phyloP scores from a whole-genome alignment of 257 asterid species.

The Gentiana straminea region DNA sequence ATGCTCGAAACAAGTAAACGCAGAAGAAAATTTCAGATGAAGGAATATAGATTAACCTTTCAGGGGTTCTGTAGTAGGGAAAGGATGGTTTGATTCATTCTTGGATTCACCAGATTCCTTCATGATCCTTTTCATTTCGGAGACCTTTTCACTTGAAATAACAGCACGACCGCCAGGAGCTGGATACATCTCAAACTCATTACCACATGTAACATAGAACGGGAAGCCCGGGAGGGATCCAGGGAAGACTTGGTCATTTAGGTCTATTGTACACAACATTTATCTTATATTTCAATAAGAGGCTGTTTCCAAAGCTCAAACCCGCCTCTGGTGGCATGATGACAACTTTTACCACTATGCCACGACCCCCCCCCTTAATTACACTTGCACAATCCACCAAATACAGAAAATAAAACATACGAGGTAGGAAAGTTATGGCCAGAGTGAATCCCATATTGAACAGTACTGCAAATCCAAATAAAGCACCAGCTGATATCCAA shows the following conservation, averaged over 20 bases:
- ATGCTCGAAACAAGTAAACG: too few species aligned
- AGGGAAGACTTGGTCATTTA: too few species aligned
- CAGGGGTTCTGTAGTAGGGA: conserved; percentile 10
- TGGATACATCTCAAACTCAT: conserved; percentile 18
- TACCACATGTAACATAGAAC: background rate
- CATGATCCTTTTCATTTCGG: conserved; percentile 15
- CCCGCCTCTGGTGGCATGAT: too few species aligned
- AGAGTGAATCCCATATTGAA: conserved; percentile 39
- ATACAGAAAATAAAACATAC: conserved; percentile 24
- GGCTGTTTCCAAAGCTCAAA: too few species aligned
- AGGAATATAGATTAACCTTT: conserved; percentile 14
- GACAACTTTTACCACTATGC: too few species aligned
- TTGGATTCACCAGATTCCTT: too few species aligned
- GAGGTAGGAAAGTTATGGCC: conserved; percentile 39
- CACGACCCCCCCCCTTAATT: background rate
- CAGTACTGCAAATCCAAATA: conserved; percentile 36
- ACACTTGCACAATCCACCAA: background rate
- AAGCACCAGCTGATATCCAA: conserved; percentile 52
- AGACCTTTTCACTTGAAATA: conserved; percentile 43
- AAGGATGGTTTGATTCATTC: background rate
- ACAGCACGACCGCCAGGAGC: conserved; percentile 57
- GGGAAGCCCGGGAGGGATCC: too few species aligned
- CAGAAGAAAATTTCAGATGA: too few species aligned
- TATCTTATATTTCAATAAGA: too few species aligned
- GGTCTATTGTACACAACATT: too few species aligned